Percentiles rank a stretch among this genome's conserved stretches.
These are phyloP conservation scores for Carex arenaria DNA, from an alignment of 202 grass and related monocot species.

Conservation along the genomic window DNA sequence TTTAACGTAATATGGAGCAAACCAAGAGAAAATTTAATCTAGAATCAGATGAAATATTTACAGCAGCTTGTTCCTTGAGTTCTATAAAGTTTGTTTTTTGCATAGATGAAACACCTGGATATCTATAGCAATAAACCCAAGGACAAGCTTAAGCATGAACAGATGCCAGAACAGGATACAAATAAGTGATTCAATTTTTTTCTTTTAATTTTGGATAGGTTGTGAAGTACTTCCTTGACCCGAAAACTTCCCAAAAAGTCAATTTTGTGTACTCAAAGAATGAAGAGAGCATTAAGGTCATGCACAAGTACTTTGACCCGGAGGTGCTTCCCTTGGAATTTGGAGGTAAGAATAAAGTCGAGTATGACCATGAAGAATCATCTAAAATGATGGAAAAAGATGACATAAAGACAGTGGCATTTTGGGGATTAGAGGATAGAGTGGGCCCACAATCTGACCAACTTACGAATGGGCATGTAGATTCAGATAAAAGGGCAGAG, in stretches of 20 bases:
- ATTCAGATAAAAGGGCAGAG: conserved; percentile 3
- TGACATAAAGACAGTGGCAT: conserved; percentile 47
- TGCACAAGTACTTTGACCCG: conserved; percentile 52
- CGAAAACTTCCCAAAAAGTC: conserved; percentile 49
- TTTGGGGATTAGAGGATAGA: conserved; percentile 41
- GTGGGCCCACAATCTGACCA: not conserved
- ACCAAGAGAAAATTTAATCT: not conserved
- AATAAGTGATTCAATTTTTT: not conserved
- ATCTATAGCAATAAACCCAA: not conserved
- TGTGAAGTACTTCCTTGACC: conserved; percentile 63
- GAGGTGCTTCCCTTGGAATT: conserved; percentile 57
- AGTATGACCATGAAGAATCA: conserved; percentile 72
- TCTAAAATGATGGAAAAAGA: conserved; percentile 65
- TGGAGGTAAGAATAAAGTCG: conserved; percentile 45
- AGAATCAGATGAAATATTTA: not conserved
- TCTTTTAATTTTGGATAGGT: conserved; percentile 37
- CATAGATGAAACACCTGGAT: not conserved
- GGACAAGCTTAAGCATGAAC: not conserved
- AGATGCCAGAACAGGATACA: not conserved
- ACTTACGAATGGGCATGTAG: conserved; percentile 1
- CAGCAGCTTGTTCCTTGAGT: not conserved
- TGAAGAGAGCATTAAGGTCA: conserved; percentile 55
- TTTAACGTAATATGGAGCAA: not conserved
- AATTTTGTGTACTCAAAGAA: conserved; percentile 67
- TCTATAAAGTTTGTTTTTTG: not conserved